A percentile compares a stretch with the other conserved stretches of the same genome.
Conservation (phyloP, 768 basidiomycete species). For the Serendipita indica region DNA sequence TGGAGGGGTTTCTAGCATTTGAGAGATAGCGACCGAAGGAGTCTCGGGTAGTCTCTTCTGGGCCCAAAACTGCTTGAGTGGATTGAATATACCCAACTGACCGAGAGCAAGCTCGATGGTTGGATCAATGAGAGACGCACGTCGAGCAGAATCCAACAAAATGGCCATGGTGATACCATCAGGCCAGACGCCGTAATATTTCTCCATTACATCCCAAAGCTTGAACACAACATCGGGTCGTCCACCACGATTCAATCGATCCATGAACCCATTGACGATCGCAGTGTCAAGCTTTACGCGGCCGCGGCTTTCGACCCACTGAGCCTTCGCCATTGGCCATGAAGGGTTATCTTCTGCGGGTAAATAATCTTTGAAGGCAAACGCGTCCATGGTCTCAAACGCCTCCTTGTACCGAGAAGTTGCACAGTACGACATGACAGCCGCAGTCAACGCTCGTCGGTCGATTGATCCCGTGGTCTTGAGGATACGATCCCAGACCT, state of each 20-base stretch:
- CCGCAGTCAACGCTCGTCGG: conserved; percentile 32
- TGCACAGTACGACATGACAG: conserved; percentile 35
- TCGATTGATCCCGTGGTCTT: conserved; percentile 26
- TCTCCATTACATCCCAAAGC: conserved; percentile 52
- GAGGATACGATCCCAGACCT: conserved; percentile 31
- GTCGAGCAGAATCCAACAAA: conserved; percentile 44
- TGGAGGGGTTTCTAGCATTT: conserved; percentile 18
- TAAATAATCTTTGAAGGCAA: conserved; percentile 15
- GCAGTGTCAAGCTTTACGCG: conserved; percentile 23
- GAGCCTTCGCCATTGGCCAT: conserved; percentile 18
- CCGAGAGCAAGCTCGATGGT: conserved; percentile 37
- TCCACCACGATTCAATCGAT: conserved; percentile 32
- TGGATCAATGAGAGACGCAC: conserved; percentile 37
- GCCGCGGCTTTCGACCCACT: conserved; percentile 12
- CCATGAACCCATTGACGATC: conserved; percentile 28
- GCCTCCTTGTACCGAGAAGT: conserved; percentile 33
- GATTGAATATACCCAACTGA: conserved; percentile 27
- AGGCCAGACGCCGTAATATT: conserved; percentile 42
- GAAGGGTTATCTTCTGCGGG: conserved; percentile 14
- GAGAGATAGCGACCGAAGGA: conserved; percentile 12
- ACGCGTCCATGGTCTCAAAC: conserved; percentile 34
- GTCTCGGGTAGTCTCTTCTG: conserved; percentile 9
- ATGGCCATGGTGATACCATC: conserved; percentile 42
- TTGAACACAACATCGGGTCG: conserved; percentile 50
- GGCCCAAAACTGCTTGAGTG: conserved; percentile 20